phyloP scores from a whole-genome alignment of 2,329 filamentous ascomycete species.

The Nothophoma quercina region DNA sequence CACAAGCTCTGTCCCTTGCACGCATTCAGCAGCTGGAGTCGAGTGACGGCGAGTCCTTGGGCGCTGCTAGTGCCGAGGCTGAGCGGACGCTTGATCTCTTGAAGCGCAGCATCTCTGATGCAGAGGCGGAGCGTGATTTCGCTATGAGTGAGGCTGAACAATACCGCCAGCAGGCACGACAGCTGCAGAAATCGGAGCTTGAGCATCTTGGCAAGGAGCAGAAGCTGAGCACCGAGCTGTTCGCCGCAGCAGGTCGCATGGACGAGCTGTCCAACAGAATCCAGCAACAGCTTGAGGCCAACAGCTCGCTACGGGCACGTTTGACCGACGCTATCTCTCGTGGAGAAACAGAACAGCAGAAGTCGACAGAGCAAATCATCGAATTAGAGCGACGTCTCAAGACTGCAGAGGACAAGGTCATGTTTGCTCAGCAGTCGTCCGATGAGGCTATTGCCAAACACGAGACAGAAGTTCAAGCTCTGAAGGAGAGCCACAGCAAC shows the following conservation, averaged over 20 bases:
- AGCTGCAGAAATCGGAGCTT: conserved; percentile 65
- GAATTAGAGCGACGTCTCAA: conserved; percentile 83
- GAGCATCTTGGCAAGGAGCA: conserved; percentile 66
- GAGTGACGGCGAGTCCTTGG: conserved; percentile 53
- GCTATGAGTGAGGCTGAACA: conserved; percentile 70
- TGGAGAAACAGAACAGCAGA: conserved; percentile 82
- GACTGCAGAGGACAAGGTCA: conserved; percentile 81
- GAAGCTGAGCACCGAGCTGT: conserved; percentile 72
- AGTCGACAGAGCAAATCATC: conserved; percentile 82
- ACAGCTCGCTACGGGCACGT: conserved; percentile 76
- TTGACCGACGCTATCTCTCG: conserved; percentile 81
- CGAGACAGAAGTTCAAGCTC: conserved; percentile 79
- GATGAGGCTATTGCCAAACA: conserved; percentile 84
- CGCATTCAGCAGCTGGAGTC: conserved; percentile 71
- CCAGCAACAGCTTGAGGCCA: conserved; percentile 78
- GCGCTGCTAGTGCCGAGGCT: conserved; percentile 57
- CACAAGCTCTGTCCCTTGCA: conserved; percentile 71
- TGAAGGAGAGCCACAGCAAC: conserved; percentile 78
- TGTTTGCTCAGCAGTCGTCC: conserved; percentile 82
- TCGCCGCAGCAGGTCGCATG: conserved; percentile 76
- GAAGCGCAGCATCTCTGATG: conserved; percentile 72
- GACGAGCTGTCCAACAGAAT: conserved; percentile 83
- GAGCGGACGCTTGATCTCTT: conserved; percentile 69
- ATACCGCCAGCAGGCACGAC: conserved; percentile 68
- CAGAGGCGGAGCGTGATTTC: conserved; percentile 75